These are phyloP conservation scores for Actinidia chinensis DNA, from an alignment of 179 eudicot genomes.

Conservation along the genomic window DNA sequence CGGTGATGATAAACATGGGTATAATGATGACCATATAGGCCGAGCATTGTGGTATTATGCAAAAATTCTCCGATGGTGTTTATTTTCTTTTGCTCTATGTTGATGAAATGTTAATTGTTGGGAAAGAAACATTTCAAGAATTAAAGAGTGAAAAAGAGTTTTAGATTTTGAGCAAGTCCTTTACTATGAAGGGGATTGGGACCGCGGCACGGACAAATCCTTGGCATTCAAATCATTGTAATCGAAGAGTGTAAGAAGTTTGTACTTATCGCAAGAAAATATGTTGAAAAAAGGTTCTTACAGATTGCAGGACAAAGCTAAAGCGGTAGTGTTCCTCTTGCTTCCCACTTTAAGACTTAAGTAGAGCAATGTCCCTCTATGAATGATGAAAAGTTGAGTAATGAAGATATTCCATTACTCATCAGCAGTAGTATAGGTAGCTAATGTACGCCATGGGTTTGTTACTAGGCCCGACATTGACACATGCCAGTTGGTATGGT, in stretches of 20 bases:
- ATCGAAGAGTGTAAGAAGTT: not conserved
- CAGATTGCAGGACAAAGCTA: no score
- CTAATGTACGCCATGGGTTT: not conserved
- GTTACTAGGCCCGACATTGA: no score
- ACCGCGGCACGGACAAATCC: not conserved
- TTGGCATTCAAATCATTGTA: not conserved
- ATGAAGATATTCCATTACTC: not conserved
- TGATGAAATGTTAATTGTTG: not conserved
- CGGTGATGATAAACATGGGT: constrained; percentile 12
- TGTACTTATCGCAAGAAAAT: no score
- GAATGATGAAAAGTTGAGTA: not conserved
- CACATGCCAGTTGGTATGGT: no score
- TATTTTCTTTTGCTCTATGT: no score
- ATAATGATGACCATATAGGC: not conserved
- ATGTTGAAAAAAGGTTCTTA: not conserved
- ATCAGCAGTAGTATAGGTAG: not conserved
- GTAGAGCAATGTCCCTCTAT: not conserved
- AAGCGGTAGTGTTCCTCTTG: not conserved
- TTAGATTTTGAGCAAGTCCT: not conserved
- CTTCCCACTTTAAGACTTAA: not conserved
- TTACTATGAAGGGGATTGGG: not conserved
- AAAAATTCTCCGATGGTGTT: not conserved
- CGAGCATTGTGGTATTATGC: constrained; percentile 6
- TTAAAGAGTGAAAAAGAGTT: not conserved
- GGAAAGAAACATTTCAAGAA: not conserved